These are phyloP conservation scores for Neltuma alba DNA, from an alignment of 306 rosid species.

Conservation along the genomic window DNA sequence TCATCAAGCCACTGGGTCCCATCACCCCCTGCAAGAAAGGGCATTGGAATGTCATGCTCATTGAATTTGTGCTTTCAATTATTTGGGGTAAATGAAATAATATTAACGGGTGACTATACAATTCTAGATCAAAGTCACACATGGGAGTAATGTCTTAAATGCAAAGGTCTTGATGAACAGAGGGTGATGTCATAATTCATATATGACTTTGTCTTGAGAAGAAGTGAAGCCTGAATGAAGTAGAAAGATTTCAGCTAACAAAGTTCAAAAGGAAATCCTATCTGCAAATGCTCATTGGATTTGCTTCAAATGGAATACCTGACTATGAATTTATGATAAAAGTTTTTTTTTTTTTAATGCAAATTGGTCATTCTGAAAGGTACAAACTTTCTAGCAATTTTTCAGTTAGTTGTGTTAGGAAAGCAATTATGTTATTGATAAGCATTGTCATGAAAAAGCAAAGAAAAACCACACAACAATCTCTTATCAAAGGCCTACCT, in stretches of 20 bases:
- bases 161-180: not conserved
- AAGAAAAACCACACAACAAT: slow-evolving; percentile 9
- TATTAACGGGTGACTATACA: not conserved
- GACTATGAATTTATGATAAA: not conserved
- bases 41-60: slow-evolving; percentile 36
- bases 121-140: not conserved
- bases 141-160: not conserved
- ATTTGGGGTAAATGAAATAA: slow-evolving; percentile 16
- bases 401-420: not conserved
- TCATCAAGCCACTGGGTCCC: slow-evolving; percentile 61
- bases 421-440: not conserved
- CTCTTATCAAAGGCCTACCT: slow-evolving; percentile 45
- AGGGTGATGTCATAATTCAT: not conserved
- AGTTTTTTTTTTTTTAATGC: slow-evolving; percentile 1
- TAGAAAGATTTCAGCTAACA: slow-evolving; percentile 1
- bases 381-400: not conserved
- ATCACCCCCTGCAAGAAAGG: slow-evolving; percentile 57
- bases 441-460: not conserved
- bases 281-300: not conserved
- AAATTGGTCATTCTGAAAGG: slow-evolving; percentile 5
- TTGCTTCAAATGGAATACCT: not conserved
- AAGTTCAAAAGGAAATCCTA: slow-evolving; percentile 18
- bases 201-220: not conserved
- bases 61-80: slow-evolving; percentile 24
- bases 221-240: slow-evolving; percentile 2